These are phyloP conservation scores for Rhipidocladum racemiflorum DNA, from an alignment of 176 grass and related monocot genomes.

Conservation along the genomic window DNA sequence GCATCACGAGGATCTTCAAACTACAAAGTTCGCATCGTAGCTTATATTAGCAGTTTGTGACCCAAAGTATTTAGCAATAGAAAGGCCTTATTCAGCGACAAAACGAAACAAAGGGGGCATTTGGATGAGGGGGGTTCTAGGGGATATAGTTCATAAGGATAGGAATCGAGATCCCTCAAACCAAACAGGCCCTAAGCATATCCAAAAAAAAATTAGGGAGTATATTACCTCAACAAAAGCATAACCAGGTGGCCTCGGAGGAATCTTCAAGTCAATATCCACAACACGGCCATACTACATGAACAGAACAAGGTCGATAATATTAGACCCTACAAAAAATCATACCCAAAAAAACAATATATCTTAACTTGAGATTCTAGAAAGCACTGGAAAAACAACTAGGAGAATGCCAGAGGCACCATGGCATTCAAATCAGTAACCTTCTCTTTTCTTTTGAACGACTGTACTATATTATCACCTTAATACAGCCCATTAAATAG, in stretches of 20 bases:
- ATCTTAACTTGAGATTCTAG: neutral
- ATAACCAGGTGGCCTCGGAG: slow-evolving; percentile 90
- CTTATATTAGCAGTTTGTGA: no score
- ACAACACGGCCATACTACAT: slow-evolving; percentile 95
- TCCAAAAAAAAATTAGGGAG: no score
- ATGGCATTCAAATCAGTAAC: neutral
- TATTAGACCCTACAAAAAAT: neutral
- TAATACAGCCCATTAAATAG: neutral
- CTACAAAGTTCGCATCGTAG: no score
- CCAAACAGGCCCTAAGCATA: no score
- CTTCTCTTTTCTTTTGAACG: no score
- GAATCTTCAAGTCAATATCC: slow-evolving; percentile 93
- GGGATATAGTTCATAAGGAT: no score
- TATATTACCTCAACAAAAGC: slow-evolving; percentile 98
- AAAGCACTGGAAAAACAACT: neutral
- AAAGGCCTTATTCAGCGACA: no score
- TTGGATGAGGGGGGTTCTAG: no score
- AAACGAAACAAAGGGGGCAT: no score
- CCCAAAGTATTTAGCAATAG: no score
- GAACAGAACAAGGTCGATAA: no score
- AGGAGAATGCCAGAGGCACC: neutral
- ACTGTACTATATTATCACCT: neutral
- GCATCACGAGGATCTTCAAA: slow-evolving; percentile 94
- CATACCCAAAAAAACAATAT: neutral
- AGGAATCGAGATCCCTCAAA: no score